Conservation (phyloP, 495 filamentous ascomycete genomes). For the Podospora fimiseda region DNA sequence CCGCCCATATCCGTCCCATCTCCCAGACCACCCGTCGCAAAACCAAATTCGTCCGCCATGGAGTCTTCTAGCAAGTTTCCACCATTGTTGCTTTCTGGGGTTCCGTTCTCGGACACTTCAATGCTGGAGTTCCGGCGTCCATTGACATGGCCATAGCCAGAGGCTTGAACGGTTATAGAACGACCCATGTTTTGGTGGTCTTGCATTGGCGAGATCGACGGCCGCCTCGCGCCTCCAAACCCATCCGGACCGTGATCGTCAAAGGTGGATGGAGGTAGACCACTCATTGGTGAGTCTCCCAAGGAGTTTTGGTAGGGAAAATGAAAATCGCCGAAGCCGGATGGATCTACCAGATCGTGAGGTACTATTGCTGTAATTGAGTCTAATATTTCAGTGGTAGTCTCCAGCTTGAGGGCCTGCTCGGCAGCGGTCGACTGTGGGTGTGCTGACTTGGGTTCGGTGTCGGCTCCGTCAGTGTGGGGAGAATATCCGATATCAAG, state of each 20-base stretch:
- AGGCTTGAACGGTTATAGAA: constrained; percentile 29
- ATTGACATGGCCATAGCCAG: constrained; percentile 15
- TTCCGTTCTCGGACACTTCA: constrained; percentile 43
- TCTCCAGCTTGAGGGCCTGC: constrained; percentile 26
- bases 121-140: constrained; percentile 29
- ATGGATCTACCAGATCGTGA: constrained; percentile 28
- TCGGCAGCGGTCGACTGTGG: constrained; percentile 17
- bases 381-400: constrained; percentile 21
- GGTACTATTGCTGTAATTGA: constrained; percentile 27
- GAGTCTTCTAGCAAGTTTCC: constrained; percentile 43
- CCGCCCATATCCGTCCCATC: constrained; percentile 48
- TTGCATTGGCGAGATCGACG: constrained; percentile 33
- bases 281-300: constrained; percentile 36
- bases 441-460: constrained; percentile 13
- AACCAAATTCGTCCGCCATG: constrained; percentile 48
- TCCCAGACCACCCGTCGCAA: constrained; percentile 35
- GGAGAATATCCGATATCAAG: constrained; percentile 26
- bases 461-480: constrained; percentile 16
- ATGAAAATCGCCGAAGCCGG: constrained; percentile 42
- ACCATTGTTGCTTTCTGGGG: constrained; percentile 41
- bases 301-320: constrained; percentile 38
- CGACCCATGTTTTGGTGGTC: constrained; percentile 36
- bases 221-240: constrained; percentile 30
- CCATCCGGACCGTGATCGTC: constrained; percentile 37
- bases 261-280: constrained; percentile 21